Conservation (phyloP, 257 asterid genomes). For the Vinca minor region DNA sequence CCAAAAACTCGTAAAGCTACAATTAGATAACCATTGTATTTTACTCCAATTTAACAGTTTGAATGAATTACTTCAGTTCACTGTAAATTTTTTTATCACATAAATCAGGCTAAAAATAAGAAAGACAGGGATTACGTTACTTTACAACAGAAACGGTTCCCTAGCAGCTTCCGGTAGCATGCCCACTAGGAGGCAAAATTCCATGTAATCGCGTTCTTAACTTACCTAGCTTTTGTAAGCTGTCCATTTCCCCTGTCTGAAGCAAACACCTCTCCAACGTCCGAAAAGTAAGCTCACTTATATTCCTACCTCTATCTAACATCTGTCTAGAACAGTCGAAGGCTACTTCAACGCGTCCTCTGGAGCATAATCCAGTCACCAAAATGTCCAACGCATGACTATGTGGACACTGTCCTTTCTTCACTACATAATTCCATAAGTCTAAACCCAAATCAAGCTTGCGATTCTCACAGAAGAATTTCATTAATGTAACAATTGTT, state of each 20-base stretch:
- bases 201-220: conserved; percentile 40
- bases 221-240: conserved; percentile 30
- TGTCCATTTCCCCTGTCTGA: conserved; percentile 42
- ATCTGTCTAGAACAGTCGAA: conserved; percentile 54
- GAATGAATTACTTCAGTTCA: not conserved
- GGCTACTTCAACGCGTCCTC: conserved; percentile 68
- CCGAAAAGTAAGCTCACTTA: conserved; percentile 40
- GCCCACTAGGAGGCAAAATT: conserved; percentile 36
- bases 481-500: conserved; percentile 68
- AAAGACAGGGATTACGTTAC: not conserved
- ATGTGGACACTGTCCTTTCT: conserved; percentile 83
- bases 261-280: conserved; percentile 52
- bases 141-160: not conserved
- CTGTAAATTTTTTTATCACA: not conserved
- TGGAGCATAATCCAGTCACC: conserved; percentile 73
- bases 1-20: not conserved
- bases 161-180: conserved; percentile 17
- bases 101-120: not conserved
- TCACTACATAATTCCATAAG: conserved; percentile 62
- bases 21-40: not conserved
- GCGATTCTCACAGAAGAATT: conserved; percentile 56
- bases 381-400: conserved; percentile 67
- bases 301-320: conserved; percentile 61
- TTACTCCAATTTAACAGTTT: not conserved
- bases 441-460: conserved; percentile 57